Percentiles rank a stretch among this genome's conserved stretches.
These are phyloP conservation scores for Plasmodiophora brassicae DNA, from an alignment of 208 protist genomes.

Conservation along the genomic window DNA sequence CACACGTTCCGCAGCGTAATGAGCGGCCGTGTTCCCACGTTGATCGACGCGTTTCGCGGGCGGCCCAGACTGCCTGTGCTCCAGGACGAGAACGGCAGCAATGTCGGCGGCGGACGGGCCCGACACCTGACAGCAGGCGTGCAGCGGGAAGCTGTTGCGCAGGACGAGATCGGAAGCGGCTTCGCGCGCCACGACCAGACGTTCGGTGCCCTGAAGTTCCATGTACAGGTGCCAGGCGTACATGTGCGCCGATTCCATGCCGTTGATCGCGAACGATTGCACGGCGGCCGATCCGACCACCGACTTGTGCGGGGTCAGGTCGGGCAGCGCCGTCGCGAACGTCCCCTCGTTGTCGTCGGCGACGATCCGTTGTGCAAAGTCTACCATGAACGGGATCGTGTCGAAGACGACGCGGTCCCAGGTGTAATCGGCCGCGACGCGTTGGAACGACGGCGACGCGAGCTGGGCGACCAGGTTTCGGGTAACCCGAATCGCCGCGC, in stretches of 20 bases:
- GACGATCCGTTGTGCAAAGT: not conserved
- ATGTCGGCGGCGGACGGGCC: not conserved
- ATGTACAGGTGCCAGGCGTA: slow-evolving; percentile 33
- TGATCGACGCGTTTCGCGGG: not conserved
- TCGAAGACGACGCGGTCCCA: slow-evolving; percentile 24
- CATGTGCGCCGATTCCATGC: not conserved
- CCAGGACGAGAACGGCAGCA: not conserved
- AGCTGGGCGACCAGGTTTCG: not conserved
- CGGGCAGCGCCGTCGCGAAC: not conserved
- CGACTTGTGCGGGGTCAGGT: not conserved
- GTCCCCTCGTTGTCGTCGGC: not conserved
- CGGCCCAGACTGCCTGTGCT: not conserved
- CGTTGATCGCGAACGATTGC: not conserved
- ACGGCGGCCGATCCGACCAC: not conserved
- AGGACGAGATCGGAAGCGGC: not conserved
- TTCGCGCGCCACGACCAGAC: not conserved
- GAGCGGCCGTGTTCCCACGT: not conserved
- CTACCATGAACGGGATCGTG: slow-evolving; percentile 26
- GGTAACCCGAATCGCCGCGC: not conserved
- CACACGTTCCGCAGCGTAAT: not conserved
- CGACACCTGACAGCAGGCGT: not conserved
- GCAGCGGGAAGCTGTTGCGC: not conserved
- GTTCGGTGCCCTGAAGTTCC: not conserved
- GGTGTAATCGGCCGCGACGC: not conserved
- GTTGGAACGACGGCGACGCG: not conserved